A percentile compares a stretch with the other conserved stretches of the same genome.
Conservation (phyloP, 1,139 yeast species). For the Blastobotrys illinoisensis region DNA sequence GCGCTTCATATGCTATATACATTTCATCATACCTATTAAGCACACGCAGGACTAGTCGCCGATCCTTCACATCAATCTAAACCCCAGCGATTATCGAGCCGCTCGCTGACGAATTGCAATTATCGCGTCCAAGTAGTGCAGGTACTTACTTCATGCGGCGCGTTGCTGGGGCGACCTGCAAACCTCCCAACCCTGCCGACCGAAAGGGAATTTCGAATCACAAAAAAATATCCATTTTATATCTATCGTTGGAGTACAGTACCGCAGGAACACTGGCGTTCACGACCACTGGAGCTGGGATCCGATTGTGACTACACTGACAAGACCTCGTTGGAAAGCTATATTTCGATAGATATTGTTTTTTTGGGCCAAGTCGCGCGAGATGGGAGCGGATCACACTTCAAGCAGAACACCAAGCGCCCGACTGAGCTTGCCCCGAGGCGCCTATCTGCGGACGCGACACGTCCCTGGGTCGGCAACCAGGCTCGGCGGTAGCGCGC, state of each 20-base stretch:
- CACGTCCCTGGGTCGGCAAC: slow-evolving; percentile 5
- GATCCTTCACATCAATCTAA: too few relatives aligned
- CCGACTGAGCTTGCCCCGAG: background rate
- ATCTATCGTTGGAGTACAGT: background rate
- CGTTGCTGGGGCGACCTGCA: background rate
- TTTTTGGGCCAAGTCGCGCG: background rate
- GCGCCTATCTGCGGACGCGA: slow-evolving; percentile 6
- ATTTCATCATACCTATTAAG: too few relatives aligned
- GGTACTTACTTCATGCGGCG: too few relatives aligned
- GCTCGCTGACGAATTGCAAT: too few relatives aligned
- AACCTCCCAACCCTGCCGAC: background rate
- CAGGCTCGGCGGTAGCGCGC: slow-evolving; percentile 3
- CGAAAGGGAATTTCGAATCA: background rate
- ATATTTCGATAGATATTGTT: background rate
- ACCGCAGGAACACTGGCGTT: background rate
- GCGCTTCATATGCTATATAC: too few relatives aligned
- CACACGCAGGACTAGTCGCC: too few relatives aligned
- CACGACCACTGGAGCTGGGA: background rate
- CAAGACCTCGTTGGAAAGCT: too few relatives aligned
- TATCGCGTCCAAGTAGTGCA: too few relatives aligned
- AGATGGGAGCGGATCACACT: background rate
- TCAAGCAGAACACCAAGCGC: background rate
- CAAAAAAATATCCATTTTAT: background rate
- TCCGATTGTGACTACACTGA: background rate
- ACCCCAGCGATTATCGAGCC: background rate